Evolutionary conservation across 2,329 filamentous ascomycete genomes (phyloP).

Genomic region (Colletotrichum destructivum): DNA sequence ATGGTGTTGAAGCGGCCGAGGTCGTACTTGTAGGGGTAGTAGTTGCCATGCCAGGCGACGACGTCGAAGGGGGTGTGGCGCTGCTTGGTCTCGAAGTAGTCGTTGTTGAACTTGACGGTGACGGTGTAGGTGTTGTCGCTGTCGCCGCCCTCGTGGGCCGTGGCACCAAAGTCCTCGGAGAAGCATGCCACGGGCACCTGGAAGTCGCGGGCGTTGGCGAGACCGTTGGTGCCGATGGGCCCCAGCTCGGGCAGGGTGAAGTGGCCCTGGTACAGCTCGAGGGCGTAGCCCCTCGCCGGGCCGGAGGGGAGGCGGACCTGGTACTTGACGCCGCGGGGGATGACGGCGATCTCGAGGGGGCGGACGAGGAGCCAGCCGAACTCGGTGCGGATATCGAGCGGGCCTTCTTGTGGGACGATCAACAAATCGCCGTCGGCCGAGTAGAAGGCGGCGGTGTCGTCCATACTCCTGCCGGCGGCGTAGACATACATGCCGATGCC

Average conservation of each 20-base stretch:
- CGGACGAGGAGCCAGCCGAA: conserved; percentile 82
- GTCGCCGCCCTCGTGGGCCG: conserved; percentile 54
- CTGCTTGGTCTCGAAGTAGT: conserved; percentile 76
- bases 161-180: conserved; percentile 67
- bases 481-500: conserved; percentile 88
- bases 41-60: conserved; percentile 85
- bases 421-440: conserved; percentile 86
- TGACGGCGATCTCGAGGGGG: conserved; percentile 83
- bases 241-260: conserved; percentile 81
- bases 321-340: conserved; percentile 82
- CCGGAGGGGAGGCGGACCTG: conserved; percentile 76
- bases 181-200: conserved; percentile 80
- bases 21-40: conserved; percentile 88
- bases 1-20: conserved; percentile 83
- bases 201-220: conserved; percentile 85
- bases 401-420: conserved; percentile 82
- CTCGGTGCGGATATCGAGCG: conserved; percentile 83
- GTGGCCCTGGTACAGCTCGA: conserved; percentile 82
- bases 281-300: conserved; percentile 79
- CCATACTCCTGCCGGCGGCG: conserved; percentile 84
- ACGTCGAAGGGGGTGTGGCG: conserved; percentile 83
- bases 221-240: conserved; percentile 80
- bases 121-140: conserved; percentile 60
- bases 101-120: conserved; percentile 76
- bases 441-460: conserved; percentile 82